Evolutionary conservation across 192 early-diverging fungal genomes (phyloP).

Genomic region (Diversispora eburnea): DNA sequence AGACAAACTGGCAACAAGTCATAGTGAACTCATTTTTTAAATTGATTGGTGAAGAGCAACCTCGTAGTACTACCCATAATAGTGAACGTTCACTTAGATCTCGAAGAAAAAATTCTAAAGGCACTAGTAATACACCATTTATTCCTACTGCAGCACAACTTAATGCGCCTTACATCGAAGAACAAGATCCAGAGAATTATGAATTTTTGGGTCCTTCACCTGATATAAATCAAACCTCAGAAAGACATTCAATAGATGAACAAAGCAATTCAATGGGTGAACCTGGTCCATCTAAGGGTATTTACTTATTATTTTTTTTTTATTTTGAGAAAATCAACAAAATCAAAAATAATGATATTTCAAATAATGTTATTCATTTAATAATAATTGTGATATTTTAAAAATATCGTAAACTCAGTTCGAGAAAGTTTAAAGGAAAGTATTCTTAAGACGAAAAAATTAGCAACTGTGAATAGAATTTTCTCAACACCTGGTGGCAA

Average conservation of each 20-base stretch:
- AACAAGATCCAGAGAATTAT: constrained; percentile 8
- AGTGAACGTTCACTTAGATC: no score
- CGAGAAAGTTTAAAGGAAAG: not conserved
- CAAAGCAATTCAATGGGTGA: not conserved
- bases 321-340: no score
- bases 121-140: not conserved
- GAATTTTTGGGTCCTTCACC: not conserved
- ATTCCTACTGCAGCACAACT: constrained; percentile 15
- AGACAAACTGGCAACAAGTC: no score
- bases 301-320: no score
- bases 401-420: not conserved
- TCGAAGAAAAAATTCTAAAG: no score
- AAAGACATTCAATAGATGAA: not conserved
- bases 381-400: no score
- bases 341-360: no score
- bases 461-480: not conserved
- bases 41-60: no score
- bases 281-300: no score
- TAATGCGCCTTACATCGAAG: constrained; percentile 22
- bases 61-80: no score
- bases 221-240: not conserved
- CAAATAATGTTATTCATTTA: no score
- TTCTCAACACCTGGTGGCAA: not conserved
- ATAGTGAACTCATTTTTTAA: no score
- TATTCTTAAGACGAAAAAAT: not conserved